Conservation (phyloP, 106 monocot genomes). For the Dactylorhiza incarnata region DNA sequence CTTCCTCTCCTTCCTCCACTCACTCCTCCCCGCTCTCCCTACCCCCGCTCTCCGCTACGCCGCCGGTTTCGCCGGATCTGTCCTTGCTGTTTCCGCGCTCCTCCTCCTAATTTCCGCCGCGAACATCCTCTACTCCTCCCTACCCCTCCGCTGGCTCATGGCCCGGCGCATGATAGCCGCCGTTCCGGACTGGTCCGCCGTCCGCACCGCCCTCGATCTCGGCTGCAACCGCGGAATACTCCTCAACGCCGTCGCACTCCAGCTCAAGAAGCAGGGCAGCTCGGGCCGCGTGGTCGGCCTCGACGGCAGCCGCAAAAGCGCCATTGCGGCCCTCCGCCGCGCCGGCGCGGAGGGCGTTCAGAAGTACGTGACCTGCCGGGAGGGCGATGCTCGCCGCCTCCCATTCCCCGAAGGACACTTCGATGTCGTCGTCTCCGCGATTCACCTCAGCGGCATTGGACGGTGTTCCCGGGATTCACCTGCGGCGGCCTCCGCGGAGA, state of each 20-base stretch:
- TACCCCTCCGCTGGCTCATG: conserved; percentile 48
- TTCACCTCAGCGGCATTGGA: conserved; percentile 30
- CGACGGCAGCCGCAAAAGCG: conserved; percentile 22
- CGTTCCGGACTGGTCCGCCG: conserved; percentile 64
- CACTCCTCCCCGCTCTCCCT: conserved; percentile 14
- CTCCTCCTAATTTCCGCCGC: conserved; percentile 50
- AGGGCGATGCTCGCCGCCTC: conserved; percentile 42
- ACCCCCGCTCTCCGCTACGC: conserved; percentile 21
- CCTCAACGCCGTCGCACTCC: conserved; percentile 47
- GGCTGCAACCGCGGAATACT: conserved; percentile 63
- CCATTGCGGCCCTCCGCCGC: conserved; percentile 43
- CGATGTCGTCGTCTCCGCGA: conserved; percentile 54
- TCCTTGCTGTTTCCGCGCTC: conserved; percentile 25
- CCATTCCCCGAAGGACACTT: conserved; percentile 51
- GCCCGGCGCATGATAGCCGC: conserved; percentile 45
- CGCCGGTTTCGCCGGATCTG: conserved; percentile 22
- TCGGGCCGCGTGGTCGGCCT: conserved; percentile 57
- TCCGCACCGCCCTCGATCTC: conserved; percentile 60
- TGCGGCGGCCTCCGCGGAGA: conserved; percentile 23
- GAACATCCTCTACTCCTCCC: conserved; percentile 41
- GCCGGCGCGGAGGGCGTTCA: conserved; percentile 55
- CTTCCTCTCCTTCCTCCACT: conserved; percentile 14
- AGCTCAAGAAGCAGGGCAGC: conserved; percentile 46
- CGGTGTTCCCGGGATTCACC: not conserved
- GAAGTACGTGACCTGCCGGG: conserved; percentile 71